These are phyloP conservation scores for Solanum appendiculatum DNA, from an alignment of 257 asterid genomes.

Conservation along the genomic window DNA sequence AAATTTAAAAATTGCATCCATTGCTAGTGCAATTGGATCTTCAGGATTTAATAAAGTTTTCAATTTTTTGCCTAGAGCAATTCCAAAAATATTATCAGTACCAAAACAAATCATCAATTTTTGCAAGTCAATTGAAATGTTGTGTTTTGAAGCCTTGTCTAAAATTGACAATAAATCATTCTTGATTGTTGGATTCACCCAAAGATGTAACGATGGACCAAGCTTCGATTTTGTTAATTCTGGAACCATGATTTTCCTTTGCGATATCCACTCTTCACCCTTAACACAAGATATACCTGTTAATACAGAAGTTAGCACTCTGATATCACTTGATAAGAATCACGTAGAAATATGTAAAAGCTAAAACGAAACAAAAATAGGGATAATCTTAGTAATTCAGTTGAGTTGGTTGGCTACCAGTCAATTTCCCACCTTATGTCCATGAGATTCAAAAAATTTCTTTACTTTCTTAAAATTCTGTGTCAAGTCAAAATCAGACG, in stretches of 20 bases:
- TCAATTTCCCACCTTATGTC: too few relatives aligned
- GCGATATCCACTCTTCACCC: neutral
- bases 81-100: constrained; percentile 2
- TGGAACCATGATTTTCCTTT: neutral
- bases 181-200: neutral
- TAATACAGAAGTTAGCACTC: neutral
- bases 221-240: neutral
- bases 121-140: neutral
- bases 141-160: neutral
- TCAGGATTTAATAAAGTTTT: neutral
- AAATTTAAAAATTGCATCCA: neutral
- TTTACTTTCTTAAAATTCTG: too few relatives aligned
- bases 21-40: neutral
- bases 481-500: too few relatives aligned
- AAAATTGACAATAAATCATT: neutral
- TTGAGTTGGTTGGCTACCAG: neutral
- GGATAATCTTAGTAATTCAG: too few relatives aligned
- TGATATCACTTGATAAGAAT: neutral
- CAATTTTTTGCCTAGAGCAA: neutral
- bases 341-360: neutral
- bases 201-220: neutral
- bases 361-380: neutral
- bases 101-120: neutral
- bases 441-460: too few relatives aligned
- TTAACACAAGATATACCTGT: neutral